Conservation (phyloP, 202 grass and related monocot genomes). For the Musa balbisiana region DNA sequence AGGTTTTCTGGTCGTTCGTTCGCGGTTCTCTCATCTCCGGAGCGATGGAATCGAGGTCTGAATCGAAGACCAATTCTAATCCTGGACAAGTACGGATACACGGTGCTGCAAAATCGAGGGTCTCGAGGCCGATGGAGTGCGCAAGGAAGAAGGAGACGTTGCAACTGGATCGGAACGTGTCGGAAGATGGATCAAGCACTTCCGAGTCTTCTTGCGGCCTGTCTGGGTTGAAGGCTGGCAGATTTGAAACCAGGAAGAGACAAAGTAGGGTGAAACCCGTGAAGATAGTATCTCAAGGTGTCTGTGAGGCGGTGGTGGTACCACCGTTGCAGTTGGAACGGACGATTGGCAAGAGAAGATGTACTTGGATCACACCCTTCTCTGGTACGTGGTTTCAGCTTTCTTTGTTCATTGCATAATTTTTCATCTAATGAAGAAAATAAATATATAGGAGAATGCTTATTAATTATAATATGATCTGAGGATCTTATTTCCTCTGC, state of each 20-base stretch:
- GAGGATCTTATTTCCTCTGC: too few relatives aligned
- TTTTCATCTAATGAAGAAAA: not conserved
- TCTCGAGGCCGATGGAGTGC: not conserved
- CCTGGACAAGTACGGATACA: not conserved
- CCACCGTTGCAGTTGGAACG: not conserved
- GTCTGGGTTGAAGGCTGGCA: not conserved
- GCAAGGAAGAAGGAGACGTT: not conserved
- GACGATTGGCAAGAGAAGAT: slow-evolving; percentile 26
- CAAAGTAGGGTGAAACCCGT: not conserved
- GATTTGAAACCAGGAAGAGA: not conserved
- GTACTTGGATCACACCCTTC: slow-evolving; percentile 48
- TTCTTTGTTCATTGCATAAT: not conserved
- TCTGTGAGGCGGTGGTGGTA: not conserved
- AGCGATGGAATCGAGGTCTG: not conserved
- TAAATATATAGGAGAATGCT: not conserved
- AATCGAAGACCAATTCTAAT: not conserved
- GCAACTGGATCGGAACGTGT: not conserved
- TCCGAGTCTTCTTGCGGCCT: slow-evolving; percentile 1
- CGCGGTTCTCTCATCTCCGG: not conserved
- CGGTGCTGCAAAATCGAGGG: not conserved
- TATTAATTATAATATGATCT: too few relatives aligned
- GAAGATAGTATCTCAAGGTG: not conserved
- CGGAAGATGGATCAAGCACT: not conserved
- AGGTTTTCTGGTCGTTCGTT: not conserved
- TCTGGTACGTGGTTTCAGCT: slow-evolving; percentile 19